Evolutionary conservation across 176 grass and related monocot genomes (phyloP).

Genomic region (Saccharum spontaneum): DNA sequence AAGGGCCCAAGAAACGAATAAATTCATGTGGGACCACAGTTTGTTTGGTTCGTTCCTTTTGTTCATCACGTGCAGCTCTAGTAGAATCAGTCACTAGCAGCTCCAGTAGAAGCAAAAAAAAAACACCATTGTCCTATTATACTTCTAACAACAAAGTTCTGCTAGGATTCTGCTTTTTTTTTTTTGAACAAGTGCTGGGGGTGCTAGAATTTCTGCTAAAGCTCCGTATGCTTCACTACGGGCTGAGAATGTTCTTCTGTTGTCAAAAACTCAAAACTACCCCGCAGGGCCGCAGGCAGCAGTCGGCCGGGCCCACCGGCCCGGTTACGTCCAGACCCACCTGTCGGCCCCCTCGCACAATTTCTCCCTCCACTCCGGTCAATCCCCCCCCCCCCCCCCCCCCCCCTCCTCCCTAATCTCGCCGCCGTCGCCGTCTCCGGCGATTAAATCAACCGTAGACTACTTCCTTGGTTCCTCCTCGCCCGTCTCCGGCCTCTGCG

Average conservation of each 20-base stretch:
- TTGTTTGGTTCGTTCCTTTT: neutral
- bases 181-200: too few relatives aligned
- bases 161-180: too few relatives aligned
- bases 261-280: too few relatives aligned
- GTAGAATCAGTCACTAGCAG: neutral
- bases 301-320: neutral
- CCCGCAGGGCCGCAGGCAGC: too few relatives aligned
- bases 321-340: neutral
- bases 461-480: neutral
- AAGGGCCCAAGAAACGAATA: conserved; percentile 1
- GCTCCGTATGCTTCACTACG: too few relatives aligned
- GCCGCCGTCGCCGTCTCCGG: neutral
- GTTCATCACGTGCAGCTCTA: neutral
- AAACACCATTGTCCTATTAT: too few relatives aligned
- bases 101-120: too few relatives aligned
- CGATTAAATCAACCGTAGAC: neutral
- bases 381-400: too few relatives aligned
- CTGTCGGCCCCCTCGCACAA: neutral
- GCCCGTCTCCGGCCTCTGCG: neutral
- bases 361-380: neutral
- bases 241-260: too few relatives aligned
- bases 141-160: too few relatives aligned
- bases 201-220: too few relatives aligned
- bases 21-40: neutral
- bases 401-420: neutral